Evolutionary conservation across 306 rosid genomes (phyloP).

Genomic region (Vigna hirtella): DNA sequence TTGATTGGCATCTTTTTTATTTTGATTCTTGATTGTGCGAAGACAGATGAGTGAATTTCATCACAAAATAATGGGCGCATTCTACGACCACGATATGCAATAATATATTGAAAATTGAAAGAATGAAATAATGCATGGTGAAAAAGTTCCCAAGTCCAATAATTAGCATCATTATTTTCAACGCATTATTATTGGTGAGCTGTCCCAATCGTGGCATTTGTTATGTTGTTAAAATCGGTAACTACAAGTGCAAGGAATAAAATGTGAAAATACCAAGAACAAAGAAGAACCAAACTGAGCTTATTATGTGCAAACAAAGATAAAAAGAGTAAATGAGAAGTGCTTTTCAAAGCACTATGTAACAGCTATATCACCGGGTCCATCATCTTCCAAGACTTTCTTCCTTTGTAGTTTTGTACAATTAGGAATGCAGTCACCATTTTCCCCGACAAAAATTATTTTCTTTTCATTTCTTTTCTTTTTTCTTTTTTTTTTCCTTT

Average conservation of each 20-base stretch:
- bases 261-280: neutral
- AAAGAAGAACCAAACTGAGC: conserved; percentile 42
- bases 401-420: conserved; percentile 36
- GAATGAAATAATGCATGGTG: conserved; percentile 34
- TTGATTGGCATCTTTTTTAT: neutral
- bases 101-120: neutral
- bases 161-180: conserved; percentile 41
- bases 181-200: conserved; percentile 28
- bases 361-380: conserved; percentile 15
- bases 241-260: conserved; percentile 20
- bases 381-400: conserved; percentile 34
- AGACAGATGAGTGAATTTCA: neutral
- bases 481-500: neutral
- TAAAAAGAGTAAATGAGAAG: conserved; percentile 23
- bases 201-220: conserved; percentile 32
- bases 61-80: too few species aligned
- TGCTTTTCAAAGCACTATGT: conserved; percentile 28
- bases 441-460: conserved; percentile 1
- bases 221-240: conserved; percentile 30
- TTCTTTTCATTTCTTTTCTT: neutral
- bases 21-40: neutral
- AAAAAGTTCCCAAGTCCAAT: conserved; percentile 34
- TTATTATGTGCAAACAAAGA: conserved; percentile 43
- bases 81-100: neutral
- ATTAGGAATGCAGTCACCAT: conserved; percentile 33